Conservation (phyloP, 768 basidiomycete species). For the Pleurotus eryngii region DNA sequence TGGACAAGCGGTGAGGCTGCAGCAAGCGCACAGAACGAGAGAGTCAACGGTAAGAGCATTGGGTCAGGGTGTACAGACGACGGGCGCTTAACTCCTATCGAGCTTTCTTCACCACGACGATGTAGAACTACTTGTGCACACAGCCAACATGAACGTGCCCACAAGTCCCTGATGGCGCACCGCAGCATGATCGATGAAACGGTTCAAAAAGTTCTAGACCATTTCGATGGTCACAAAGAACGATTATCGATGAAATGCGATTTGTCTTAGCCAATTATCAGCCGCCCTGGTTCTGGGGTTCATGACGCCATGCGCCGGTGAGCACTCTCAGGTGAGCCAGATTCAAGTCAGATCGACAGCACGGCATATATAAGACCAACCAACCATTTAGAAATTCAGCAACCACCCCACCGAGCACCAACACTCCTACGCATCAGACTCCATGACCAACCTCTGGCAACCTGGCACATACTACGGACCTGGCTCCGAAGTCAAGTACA, state of each 20-base stretch:
- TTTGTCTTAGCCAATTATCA: background rate
- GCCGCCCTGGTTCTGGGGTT: slow-evolving; percentile 3
- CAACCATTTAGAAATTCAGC: background rate
- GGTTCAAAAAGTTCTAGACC: background rate
- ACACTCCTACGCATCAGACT: background rate
- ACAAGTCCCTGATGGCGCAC: background rate
- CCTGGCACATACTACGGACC: slow-evolving; percentile 58
- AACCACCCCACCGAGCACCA: background rate
- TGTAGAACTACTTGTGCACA: no score
- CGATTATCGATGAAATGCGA: slow-evolving; percentile 4
- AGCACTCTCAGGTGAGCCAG: background rate
- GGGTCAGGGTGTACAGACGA: no score
- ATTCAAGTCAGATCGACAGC: background rate
- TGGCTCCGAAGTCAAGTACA: slow-evolving; percentile 51
- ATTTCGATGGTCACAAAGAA: background rate
- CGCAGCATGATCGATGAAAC: slow-evolving; percentile 3
- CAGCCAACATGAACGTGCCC: no score
- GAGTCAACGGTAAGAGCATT: no score
- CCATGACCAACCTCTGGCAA: slow-evolving; percentile 52
- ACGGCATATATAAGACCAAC: background rate
- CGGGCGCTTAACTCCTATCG: no score
- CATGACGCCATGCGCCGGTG: slow-evolving; percentile 1
- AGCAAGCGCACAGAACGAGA: background rate
- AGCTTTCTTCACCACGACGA: no score
- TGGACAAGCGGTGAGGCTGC: background rate